Evolutionary conservation across 257 asterid genomes (phyloP).

Genomic region (Solanum pinnatisectum): DNA sequence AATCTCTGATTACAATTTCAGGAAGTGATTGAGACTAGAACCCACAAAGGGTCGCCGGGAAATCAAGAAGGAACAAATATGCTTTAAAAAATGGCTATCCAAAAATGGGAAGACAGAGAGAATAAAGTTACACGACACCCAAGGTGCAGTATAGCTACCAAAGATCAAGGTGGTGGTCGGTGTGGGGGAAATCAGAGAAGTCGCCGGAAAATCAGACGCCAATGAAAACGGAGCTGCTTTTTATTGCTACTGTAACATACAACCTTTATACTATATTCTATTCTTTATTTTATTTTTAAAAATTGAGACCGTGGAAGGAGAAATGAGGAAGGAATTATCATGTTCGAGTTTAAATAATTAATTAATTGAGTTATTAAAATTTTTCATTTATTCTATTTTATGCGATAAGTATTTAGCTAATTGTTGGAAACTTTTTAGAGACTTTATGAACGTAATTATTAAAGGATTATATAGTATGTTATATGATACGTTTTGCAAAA

Average conservation of each 20-base stretch:
- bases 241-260: background rate
- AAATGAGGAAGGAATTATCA: no score
- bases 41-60: slow-evolving; percentile 3
- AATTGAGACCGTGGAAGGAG: background rate
- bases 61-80: background rate
- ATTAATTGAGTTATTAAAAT: no score
- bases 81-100: slow-evolving; percentile 5
- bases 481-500: background rate
- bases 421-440: background rate
- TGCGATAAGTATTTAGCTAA: background rate
- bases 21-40: background rate
- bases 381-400: no score
- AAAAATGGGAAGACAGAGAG: slow-evolving; percentile 22
- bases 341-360: no score
- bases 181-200: slow-evolving; percentile 34
- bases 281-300: background rate
- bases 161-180: slow-evolving; percentile 30
- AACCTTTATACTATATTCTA: background rate
- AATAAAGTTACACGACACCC: slow-evolving; percentile 3
- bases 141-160: slow-evolving; percentile 22
- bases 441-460: background rate
- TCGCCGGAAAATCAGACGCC: slow-evolving; percentile 62
- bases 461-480: no score
- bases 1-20: background rate
- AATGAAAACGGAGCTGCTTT: slow-evolving; percentile 13